Conservation (phyloP, 352 stramenopile genomes). For the Globisporangium echinulatum region DNA sequence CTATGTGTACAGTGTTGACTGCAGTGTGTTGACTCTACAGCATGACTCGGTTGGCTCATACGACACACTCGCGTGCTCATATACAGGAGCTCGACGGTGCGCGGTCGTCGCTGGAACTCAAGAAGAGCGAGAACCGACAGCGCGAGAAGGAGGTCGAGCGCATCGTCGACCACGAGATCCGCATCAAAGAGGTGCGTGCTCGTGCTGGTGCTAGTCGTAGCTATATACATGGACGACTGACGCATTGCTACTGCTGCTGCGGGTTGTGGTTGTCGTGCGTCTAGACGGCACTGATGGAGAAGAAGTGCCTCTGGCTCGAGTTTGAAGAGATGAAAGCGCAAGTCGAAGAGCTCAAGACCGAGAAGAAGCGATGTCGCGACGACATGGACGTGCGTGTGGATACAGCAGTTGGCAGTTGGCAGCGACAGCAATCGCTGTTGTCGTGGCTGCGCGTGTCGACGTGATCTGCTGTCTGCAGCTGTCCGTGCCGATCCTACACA, state of each 20-base stretch:
- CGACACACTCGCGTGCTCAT: not conserved
- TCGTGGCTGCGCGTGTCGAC: no score
- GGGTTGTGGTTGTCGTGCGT: not conserved
- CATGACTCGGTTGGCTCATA: not conserved
- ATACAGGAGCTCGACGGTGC: conserved; percentile 57
- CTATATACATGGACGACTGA: not conserved
- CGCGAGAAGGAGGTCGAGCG: conserved; percentile 82
- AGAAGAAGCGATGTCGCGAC: conserved; percentile 65
- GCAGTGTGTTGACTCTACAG: not conserved
- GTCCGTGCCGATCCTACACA: no score
- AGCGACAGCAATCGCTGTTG: no score
- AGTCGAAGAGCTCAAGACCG: conserved; percentile 55
- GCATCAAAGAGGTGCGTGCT: conserved; percentile 56
- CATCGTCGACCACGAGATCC: conserved; percentile 75
- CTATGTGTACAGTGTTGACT: not conserved
- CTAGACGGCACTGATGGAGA: conserved; percentile 79
- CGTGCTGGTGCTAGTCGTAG: not conserved
- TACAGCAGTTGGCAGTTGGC: no score
- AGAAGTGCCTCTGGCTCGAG: conserved; percentile 82
- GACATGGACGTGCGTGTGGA: conserved; percentile 44
- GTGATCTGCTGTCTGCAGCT: no score
- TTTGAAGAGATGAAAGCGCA: conserved; percentile 71
- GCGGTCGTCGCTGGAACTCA: conserved; percentile 61
- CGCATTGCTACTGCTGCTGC: not conserved
- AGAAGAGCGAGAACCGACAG: conserved; percentile 77